Evolutionary conservation across 352 stramenopile genomes (phyloP), one percentile per base, ranked within the genome.

Genomic region (Phytophthora melonis): DNA sequence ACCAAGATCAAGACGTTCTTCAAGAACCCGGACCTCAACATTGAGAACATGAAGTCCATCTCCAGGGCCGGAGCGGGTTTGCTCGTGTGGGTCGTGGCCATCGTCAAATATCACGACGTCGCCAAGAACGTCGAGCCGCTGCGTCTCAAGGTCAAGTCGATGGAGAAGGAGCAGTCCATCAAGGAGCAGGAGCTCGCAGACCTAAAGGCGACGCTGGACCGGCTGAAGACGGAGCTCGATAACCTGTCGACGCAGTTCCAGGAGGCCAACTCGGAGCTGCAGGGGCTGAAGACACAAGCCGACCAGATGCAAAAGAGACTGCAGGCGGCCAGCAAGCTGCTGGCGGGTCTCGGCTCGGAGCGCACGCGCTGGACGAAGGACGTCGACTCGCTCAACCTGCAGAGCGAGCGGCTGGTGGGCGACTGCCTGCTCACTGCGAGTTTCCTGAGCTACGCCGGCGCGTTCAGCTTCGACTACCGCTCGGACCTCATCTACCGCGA

Each of bases 91-190:
- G 94, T 99, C 13, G 84, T 97, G 13, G 97, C 96, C 19, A 98
- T 99, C 63, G 88, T 97, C 52, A 98, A 98, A 66, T 99, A 99
- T 77, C 96, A 98, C 65, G 94, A 99, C 36, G 93, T 99, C 10
- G 96, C 97, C 9, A 95, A 95, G 57, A 98, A 99, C 58, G 97
- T 99, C 3, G 94, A 98, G 36, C 97, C 97, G 0, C 69, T 99
- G 43, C 84, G 88, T 49, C 77, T 90, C 18, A 98, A 98, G 63
- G 96, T 99, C 3, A 98, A 97, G 62, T 91, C 93, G 0, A 94
- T 97, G 86, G 91, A 97, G 63, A 98, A 98, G 64, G 92, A 99
- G 64, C 94, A 98, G 64, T 84, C 84, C 0, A 70, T 97, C 21
- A 97, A 97, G 63, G 95, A 98, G 56, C 92, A 97, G 45, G 90